Evolutionary conservation across 108 stramenopile genomes (phyloP).

Genomic region (Cyclotella atomus): DNA sequence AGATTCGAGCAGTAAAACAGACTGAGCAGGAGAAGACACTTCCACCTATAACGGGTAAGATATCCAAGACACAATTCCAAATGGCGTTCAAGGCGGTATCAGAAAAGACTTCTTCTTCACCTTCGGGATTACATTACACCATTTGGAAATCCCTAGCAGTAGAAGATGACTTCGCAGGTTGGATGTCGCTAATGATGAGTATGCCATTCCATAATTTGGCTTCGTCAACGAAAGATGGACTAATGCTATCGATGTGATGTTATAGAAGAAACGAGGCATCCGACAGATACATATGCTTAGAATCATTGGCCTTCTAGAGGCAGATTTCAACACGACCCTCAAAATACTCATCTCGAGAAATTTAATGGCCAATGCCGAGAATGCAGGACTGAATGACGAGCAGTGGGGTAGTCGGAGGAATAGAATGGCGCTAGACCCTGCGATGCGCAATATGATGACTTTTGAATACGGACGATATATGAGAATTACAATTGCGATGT

Average conservation of each 20-base stretch:
- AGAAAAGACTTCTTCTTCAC: conserved; percentile 12
- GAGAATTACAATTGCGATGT: neutral
- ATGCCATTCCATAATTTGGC: neutral
- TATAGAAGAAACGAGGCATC: conserved; percentile 30
- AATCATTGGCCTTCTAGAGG: conserved; percentile 15
- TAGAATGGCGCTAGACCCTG: conserved; percentile 19
- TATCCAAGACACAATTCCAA: conserved; percentile 8
- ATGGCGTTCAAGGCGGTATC: neutral
- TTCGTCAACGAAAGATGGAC: conserved; percentile 12
- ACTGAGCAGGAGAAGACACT: neutral
- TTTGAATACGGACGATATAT: conserved; percentile 14
- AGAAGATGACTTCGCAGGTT: neutral
- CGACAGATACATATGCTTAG: conserved; percentile 15
- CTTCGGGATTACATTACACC: conserved; percentile 15
- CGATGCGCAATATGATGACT: conserved; percentile 12
- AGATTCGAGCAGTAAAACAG: neutral
- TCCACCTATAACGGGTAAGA: neutral
- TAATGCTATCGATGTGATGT: conserved; percentile 11
- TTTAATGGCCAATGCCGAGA: conserved; percentile 9
- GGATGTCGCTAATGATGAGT: conserved; percentile 8
- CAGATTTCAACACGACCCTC: conserved; percentile 32
- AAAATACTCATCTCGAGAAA: conserved; percentile 11
- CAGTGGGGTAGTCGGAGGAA: conserved; percentile 14
- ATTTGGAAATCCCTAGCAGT: conserved; percentile 26
- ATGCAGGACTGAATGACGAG: neutral